Base-by-base conservation (phyloP, 2,329 filamentous ascomycete species). In the Aureobasidium sp. region DNA sequence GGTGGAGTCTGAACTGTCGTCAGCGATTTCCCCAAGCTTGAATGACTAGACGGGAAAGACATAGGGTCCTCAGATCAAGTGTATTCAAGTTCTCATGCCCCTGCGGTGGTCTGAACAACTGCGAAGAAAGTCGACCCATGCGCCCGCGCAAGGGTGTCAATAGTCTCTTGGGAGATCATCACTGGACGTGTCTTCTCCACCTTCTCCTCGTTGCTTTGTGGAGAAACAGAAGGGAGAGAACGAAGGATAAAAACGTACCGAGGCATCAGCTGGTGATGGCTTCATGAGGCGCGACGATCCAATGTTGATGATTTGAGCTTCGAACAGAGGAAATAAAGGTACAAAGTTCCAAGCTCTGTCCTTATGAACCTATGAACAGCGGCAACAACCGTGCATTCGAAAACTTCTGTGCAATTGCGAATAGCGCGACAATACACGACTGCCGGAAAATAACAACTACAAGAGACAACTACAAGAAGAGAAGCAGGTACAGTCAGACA, bases 141-240 rank as follows among this genome's bases (percentile, higher is more conserved):
- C 42, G 2, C 37, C 37, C 51, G 51, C 23, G 15, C 9, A 12
- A 42, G 51, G 37, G 6, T 41, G 5, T 57, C 53, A 57, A 57
- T 56, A 56, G 52, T 56, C 52, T 57, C 53, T 57, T 57, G 39
- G n/a, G 53, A 46, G 53, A 57, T 57, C 53, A 57, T 57, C 53
- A 57, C 39, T 26, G 53, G 53, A 46, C 27, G 9, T 23, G 13
- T 42, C 15, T 37, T 13, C 34, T 37, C 15, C 34, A 15, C 15
- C 17, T n/a, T 56, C 52, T 44, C 34, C 50, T 52, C 34, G 50
- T 52, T n/a, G 50, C 50, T 52, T 52, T 39, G 7, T 13, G 29
- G 20, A 15, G 34, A 23, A 23, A 12, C 15, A 15, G 34, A 17
- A 15, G 34, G 20, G 50, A 39, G 20, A 39, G 34, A 39, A 13